Evolutionary conservation across 306 rosid genomes (phyloP).

Genomic region (Prunus kanzakura): DNA sequence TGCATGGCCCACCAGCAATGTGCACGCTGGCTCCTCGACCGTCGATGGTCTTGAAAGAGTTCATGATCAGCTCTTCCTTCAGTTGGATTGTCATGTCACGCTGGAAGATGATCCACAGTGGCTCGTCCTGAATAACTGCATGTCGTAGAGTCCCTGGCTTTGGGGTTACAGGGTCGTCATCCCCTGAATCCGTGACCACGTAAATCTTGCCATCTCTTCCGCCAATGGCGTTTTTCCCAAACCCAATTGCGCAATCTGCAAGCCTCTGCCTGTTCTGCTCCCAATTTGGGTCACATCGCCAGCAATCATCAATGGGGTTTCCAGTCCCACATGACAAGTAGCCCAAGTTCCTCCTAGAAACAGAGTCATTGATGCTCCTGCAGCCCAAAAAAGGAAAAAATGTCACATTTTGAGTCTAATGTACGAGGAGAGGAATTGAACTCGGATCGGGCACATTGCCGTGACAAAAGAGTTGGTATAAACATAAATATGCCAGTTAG

Average conservation of each 20-base stretch:
- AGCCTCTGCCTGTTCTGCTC: constrained; percentile 73
- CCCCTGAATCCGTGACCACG: constrained; percentile 73
- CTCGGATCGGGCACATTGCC: too few relatives aligned
- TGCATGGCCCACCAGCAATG: constrained; percentile 97
- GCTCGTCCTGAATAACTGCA: constrained; percentile 89
- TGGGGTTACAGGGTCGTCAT: constrained; percentile 60
- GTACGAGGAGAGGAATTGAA: too few relatives aligned
- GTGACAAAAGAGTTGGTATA: too few relatives aligned
- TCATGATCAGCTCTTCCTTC: constrained; percentile 91
- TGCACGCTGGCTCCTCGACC: constrained; percentile 94
- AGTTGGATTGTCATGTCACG: constrained; percentile 85
- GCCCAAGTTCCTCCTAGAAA: constrained; percentile 63
- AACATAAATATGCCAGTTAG: neutral
- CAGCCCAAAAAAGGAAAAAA: neutral
- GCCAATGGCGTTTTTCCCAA: constrained; percentile 84
- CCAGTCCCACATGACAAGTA: constrained; percentile 84
- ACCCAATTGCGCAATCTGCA: constrained; percentile 95
- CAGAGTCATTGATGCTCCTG: constrained; percentile 67
- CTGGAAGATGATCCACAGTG: constrained; percentile 82
- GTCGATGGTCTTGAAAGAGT: constrained; percentile 88
- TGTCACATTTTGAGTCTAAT: neutral
- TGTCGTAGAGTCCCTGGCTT: constrained; percentile 88
- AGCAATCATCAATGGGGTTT: constrained; percentile 95
- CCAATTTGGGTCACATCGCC: constrained; percentile 93
- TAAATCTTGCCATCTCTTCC: constrained; percentile 74